phyloP scores from a whole-genome alignment of 116 monocot genomes.

The Iris pallida region DNA sequence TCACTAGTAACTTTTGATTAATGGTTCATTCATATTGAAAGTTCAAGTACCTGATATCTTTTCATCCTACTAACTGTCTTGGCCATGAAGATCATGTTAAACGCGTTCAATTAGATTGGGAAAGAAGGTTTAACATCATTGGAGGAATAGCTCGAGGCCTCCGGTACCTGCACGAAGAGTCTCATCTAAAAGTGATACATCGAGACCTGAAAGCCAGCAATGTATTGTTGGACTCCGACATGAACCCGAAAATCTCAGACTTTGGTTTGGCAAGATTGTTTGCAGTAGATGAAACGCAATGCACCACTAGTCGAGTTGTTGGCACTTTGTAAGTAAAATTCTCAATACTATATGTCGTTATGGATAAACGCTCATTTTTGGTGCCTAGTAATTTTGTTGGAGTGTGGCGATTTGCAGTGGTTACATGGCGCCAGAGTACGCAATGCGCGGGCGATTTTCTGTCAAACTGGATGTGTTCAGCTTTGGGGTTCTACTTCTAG shows the following conservation, averaged over 20 bases:
- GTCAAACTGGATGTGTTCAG: slow-evolving; percentile 28
- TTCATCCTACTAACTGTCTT: neutral
- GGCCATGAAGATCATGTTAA: neutral
- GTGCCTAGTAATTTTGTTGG: neutral
- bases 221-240: slow-evolving; percentile 16
- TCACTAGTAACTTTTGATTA: neutral
- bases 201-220: slow-evolving; percentile 31
- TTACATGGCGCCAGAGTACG: slow-evolving; percentile 32
- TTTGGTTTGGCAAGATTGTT: slow-evolving; percentile 21
- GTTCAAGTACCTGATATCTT: too few species aligned
- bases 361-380: neutral
- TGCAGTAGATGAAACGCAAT: slow-evolving; percentile 6
- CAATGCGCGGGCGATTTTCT: slow-evolving; percentile 16
- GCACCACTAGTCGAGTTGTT: slow-evolving; percentile 6
- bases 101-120: slow-evolving; percentile 4
- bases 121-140: slow-evolving; percentile 22
- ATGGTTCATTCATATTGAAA: neutral
- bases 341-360: neutral
- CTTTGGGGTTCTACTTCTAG: slow-evolving; percentile 25
- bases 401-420: too few species aligned
- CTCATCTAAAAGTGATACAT: slow-evolving; percentile 21
- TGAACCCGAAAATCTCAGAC: slow-evolving; percentile 27
- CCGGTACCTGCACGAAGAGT: slow-evolving; percentile 29
- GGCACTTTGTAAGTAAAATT: slow-evolving; percentile 25
- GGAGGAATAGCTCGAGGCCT: slow-evolving; percentile 26